Conservation (phyloP, 2,329 filamentous ascomycete species). For the Talaromyces sp. region DNA sequence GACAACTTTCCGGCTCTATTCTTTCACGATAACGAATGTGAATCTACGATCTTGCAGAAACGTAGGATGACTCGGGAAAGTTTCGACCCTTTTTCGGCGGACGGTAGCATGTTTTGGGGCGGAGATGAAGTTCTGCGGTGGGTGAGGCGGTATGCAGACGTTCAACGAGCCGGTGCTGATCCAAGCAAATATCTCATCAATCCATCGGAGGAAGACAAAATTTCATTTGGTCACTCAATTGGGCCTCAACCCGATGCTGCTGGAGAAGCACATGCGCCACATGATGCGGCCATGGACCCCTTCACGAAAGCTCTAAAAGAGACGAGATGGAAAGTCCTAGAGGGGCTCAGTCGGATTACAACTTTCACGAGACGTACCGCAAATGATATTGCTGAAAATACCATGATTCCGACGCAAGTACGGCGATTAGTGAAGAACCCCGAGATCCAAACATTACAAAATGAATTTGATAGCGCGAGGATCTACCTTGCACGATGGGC, state of each 20-base stretch:
- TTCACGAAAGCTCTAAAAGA: constrained; percentile 92
- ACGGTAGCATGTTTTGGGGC: constrained; percentile 85
- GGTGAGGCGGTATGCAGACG: constrained; percentile 74
- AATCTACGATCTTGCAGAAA: constrained; percentile 90
- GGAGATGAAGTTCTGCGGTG: constrained; percentile 92
- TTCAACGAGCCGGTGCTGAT: constrained; percentile 81
- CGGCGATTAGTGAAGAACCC: constrained; percentile 79
- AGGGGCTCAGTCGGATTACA: constrained; percentile 95
- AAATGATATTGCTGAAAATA: constrained; percentile 86
- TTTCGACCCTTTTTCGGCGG: constrained; percentile 85
- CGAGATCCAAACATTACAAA: constrained; percentile 89
- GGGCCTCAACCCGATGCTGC: constrained; percentile 42
- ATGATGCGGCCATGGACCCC: constrained; percentile 80
- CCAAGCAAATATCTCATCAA: constrained; percentile 89
- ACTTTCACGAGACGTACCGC: constrained; percentile 91
- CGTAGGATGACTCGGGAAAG: constrained; percentile 76
- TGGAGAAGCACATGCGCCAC: constrained; percentile 36
- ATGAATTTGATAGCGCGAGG: constrained; percentile 94
- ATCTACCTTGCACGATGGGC: constrained; percentile 95
- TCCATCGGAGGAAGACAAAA: constrained; percentile 75
- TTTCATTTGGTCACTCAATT: constrained; percentile 61
- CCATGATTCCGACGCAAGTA: constrained; percentile 83
- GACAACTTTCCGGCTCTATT: constrained; percentile 94
- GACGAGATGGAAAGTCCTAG: constrained; percentile 90
- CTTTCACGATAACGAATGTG: constrained; percentile 95